These are phyloP conservation scores for Fusarium clavum DNA, from an alignment of 2,329 filamentous ascomycete species.

Conservation along the genomic window DNA sequence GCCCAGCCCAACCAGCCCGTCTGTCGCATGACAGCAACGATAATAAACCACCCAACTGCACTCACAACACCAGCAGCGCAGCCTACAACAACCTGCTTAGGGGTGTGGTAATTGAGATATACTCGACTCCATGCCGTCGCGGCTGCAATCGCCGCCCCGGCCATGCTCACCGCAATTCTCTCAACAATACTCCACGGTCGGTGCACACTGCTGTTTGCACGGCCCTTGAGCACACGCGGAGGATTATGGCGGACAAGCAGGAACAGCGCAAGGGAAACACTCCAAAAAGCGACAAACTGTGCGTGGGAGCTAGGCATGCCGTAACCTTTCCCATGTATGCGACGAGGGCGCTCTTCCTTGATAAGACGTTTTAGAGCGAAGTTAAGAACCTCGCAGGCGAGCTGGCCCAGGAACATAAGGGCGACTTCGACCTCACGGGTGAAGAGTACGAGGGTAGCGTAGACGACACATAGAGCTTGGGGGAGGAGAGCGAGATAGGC, in stretches of 20 bases:
- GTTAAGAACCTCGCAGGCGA: constrained; percentile 91
- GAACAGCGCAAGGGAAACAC: constrained; percentile 85
- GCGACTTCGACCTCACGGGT: constrained; percentile 90
- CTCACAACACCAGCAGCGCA: constrained; percentile 75
- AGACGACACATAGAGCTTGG: constrained; percentile 89
- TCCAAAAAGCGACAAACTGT: constrained; percentile 94
- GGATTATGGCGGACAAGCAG: constrained; percentile 82
- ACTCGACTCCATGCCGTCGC: constrained; percentile 84
- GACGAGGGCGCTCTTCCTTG: constrained; percentile 87
- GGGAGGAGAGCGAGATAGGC: constrained; percentile 95
- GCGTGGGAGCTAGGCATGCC: constrained; percentile 97
- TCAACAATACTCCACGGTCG: constrained; percentile 70
- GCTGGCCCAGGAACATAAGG: constrained; percentile 91
- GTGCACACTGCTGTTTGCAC: constrained; percentile 23
- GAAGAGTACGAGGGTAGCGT: constrained; percentile 89
- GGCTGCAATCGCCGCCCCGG: constrained; percentile 70
- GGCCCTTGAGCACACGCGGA: constrained; percentile 47
- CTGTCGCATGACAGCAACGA: constrained; percentile 74
- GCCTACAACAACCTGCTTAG: constrained; percentile 87
- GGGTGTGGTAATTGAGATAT: constrained; percentile 94
- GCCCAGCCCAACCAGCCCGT: constrained; percentile 78
- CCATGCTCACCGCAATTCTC: constrained; percentile 65
- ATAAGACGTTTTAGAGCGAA: constrained; percentile 90
- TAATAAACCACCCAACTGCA: constrained; percentile 81
- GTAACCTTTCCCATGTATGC: constrained; percentile 91